Evolutionary conservation across 495 filamentous ascomycete genomes (phyloP).

Genomic region (Penicillium antarcticum): DNA sequence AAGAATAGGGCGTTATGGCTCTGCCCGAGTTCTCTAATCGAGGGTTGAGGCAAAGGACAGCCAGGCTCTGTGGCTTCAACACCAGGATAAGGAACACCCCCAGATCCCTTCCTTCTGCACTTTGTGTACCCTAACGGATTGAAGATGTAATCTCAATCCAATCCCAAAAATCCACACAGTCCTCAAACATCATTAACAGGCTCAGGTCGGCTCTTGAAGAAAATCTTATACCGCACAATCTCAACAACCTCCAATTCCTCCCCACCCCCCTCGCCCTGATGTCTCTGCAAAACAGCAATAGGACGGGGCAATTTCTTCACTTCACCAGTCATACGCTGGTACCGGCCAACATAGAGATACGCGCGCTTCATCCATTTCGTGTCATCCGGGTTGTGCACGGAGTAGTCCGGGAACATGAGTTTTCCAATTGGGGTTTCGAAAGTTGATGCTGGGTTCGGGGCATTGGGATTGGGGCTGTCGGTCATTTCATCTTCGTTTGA

Average conservation of each 20-base stretch:
- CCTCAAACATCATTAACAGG: constrained; percentile 58
- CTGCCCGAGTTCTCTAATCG: not conserved
- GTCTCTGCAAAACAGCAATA: constrained; percentile 64
- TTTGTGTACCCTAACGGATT: not conserved
- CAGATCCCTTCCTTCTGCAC: too few relatives aligned
- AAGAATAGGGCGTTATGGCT: not conserved
- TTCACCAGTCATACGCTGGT: constrained; percentile 88
- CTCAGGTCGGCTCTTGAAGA: constrained; percentile 85
- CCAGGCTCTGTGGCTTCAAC: too few relatives aligned
- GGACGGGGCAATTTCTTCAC: constrained; percentile 79
- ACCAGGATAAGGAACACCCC: too few relatives aligned
- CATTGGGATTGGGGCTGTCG: constrained; percentile 13
- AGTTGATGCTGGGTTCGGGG: constrained; percentile 7
- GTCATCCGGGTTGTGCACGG: constrained; percentile 43
- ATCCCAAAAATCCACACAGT: not conserved
- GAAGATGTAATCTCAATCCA: not conserved
- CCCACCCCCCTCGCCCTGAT: constrained; percentile 2
- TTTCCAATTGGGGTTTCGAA: constrained; percentile 62
- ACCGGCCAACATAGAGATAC: constrained; percentile 81
- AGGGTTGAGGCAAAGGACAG: not conserved
- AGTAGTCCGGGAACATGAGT: constrained; percentile 76
- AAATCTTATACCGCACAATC: constrained; percentile 81
- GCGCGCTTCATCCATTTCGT: constrained; percentile 84
- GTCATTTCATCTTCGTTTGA: constrained; percentile 11
- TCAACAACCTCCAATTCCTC: constrained; percentile 74